These are phyloP conservation scores for Colletotrichum scovillei DNA, from an alignment of 2,329 filamentous ascomycete species.

Conservation along the genomic window DNA sequence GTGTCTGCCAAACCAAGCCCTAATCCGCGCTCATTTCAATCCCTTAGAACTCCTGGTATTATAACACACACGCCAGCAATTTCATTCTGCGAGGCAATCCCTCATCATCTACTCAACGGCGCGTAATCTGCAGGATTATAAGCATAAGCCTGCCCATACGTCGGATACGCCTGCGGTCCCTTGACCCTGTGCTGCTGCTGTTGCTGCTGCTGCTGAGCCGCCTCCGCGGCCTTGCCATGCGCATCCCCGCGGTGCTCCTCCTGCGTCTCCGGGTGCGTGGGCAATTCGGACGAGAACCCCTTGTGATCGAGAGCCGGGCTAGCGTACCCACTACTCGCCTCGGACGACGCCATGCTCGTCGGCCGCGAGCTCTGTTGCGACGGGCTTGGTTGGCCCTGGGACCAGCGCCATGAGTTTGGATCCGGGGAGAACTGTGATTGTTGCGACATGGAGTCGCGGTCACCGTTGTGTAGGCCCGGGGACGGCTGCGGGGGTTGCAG, in stretches of 20 bases:
- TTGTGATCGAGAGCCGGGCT: conserved; percentile 55
- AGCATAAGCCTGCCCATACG: conserved; percentile 41
- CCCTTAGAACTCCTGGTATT: background rate
- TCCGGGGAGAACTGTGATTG: conserved; percentile 40
- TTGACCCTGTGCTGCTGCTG: conserved; percentile 26
- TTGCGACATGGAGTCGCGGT: conserved; percentile 40
- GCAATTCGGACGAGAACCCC: conserved; percentile 54
- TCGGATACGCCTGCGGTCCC: conserved; percentile 25
- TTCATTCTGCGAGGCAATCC: background rate
- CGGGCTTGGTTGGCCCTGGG: conserved; percentile 46
- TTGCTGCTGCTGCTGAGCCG: conserved; percentile 17
- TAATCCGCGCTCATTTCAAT: background rate
- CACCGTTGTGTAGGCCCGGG: conserved; percentile 31
- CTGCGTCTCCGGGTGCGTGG: conserved; percentile 58
- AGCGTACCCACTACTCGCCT: conserved; percentile 44
- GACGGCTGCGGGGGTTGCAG: conserved; percentile 39
- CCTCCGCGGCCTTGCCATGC: conserved; percentile 3
- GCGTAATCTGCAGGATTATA: conserved; percentile 56
- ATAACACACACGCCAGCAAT: rapidly evolving
- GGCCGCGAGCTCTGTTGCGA: conserved; percentile 47
- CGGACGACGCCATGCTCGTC: conserved; percentile 47
- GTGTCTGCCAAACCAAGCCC: background rate
- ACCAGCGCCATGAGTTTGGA: conserved; percentile 55
- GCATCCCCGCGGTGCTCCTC: conserved; percentile 52
- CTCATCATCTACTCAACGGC: conserved; percentile 23